Percentiles rank a stretch among this genome's conserved stretches.
These are phyloP conservation scores for Aspergillus cavernicola DNA, from an alignment of 495 filamentous ascomycete genomes.

Conservation along the genomic window DNA sequence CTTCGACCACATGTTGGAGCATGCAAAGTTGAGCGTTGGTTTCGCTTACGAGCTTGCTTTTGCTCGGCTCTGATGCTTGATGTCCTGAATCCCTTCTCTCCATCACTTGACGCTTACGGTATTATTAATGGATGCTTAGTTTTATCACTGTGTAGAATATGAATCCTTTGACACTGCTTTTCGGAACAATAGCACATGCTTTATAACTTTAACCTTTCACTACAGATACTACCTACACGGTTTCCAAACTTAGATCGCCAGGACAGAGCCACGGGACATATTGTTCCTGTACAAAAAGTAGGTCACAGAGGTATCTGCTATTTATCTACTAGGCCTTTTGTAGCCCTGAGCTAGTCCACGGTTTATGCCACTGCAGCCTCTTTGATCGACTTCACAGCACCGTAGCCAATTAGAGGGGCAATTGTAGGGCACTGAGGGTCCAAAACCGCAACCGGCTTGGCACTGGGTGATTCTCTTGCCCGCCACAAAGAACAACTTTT, in stretches of 20 bases:
- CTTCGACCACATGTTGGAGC: constrained; percentile 97
- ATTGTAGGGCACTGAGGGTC: neutral
- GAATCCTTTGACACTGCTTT: no score
- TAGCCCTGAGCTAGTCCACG: no score
- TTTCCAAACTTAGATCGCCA: neutral
- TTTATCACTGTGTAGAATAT: neutral
- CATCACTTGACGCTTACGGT: neutral
- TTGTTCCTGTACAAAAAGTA: no score
- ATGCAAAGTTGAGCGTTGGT: constrained; percentile 85
- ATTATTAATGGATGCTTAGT: neutral
- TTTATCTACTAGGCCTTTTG: no score
- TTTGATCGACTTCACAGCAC: no score
- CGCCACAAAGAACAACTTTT: neutral
- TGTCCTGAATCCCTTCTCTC: constrained; percentile 1
- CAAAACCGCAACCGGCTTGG: neutral
- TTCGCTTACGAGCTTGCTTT: constrained; percentile 82
- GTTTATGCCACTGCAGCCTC: no score
- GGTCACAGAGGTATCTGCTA: no score
- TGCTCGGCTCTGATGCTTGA: constrained; percentile 30
- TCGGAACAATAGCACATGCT: no score
- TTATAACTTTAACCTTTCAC: no score
- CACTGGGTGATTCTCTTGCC: neutral
- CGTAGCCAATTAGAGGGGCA: neutral
- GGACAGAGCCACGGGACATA: no score
- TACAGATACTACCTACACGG: neutral